Percentiles rank a stretch among this genome's conserved stretches.
phyloP scores from a whole-genome alignment of 768 basidiomycete genomes.

The Boletus bicolor region DNA sequence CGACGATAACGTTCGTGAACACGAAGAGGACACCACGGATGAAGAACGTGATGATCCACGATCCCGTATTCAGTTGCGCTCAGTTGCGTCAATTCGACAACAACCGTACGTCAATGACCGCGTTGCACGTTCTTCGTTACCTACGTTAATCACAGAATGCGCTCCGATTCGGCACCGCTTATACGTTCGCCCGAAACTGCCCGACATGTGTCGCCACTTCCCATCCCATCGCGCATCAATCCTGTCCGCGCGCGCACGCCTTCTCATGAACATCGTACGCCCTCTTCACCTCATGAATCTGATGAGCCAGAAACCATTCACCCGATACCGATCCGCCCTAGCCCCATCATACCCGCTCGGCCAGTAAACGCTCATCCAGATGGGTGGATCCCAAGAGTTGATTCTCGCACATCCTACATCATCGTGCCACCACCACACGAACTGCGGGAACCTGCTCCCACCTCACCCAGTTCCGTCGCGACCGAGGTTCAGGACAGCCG shows the following conservation, averaged over 20 bases:
- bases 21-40: slow-evolving; percentile 13
- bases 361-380: slow-evolving; percentile 17
- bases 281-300: slow-evolving; percentile 3
- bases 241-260: slow-evolving; percentile 19
- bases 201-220: slow-evolving; percentile 18
- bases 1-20: slow-evolving; percentile 14
- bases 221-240: slow-evolving; percentile 17
- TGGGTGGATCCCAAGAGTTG: slow-evolving; percentile 29
- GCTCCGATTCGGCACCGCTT: slow-evolving; percentile 29
- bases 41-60: slow-evolving; percentile 24
- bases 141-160: slow-evolving; percentile 20
- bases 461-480: slow-evolving; percentile 14
- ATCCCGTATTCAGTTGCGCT: slow-evolving; percentile 10
- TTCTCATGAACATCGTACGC: slow-evolving; percentile 17
- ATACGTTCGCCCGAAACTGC: slow-evolving; percentile 20
- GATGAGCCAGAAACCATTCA: slow-evolving; percentile 27
- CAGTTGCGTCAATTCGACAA: slow-evolving; percentile 16
- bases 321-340: slow-evolving; percentile 28
- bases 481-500: slow-evolving; percentile 14
- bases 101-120: slow-evolving; percentile 22
- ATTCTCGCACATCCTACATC: slow-evolving; percentile 26
- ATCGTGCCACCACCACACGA: slow-evolving; percentile 22
- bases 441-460: slow-evolving; percentile 11
- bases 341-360: slow-evolving; percentile 8
- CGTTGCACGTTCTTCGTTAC: slow-evolving; percentile 3